Evolutionary conservation across 371 early-diverging fungal species (phyloP).

Genomic region (Nematocida sp.): DNA sequence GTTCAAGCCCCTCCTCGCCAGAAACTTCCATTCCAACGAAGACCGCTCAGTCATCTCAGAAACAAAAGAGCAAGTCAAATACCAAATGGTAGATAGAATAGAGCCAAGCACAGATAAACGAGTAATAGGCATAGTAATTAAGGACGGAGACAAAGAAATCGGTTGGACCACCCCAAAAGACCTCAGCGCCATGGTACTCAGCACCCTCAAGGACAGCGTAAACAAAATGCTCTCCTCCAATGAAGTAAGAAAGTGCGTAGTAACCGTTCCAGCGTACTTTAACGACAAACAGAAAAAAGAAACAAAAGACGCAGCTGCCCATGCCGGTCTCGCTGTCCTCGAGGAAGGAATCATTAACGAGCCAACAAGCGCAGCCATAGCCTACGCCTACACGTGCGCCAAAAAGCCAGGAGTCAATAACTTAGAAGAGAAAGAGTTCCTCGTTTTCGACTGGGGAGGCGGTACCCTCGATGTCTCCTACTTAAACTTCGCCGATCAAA

Average conservation of each 20-base stretch:
- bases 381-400: conserved; percentile 73
- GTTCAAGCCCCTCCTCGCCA: conserved; percentile 51
- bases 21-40: not conserved
- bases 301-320: conserved; percentile 64
- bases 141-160: conserved; percentile 12
- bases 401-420: conserved; percentile 64
- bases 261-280: conserved; percentile 68
- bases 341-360: conserved; percentile 68
- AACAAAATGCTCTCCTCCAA: conserved; percentile 70
- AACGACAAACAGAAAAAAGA: conserved; percentile 65
- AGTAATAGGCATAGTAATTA: conserved; percentile 33
- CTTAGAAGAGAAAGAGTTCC: conserved; percentile 70
- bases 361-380: conserved; percentile 94
- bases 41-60: conserved; percentile 30
- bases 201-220: conserved; percentile 45
- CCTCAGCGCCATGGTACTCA: conserved; percentile 56
- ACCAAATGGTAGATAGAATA: conserved; percentile 4
- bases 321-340: conserved; percentile 59
- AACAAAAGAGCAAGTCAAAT: conserved; percentile 40
- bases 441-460: conserved; percentile 91
- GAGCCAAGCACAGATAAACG: not conserved
- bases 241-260: conserved; percentile 75
- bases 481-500: conserved; percentile 74
- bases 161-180: conserved; percentile 49
- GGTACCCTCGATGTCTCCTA: conserved; percentile 94